phyloP scores from a whole-genome alignment of 805 yeast genomes.

The Ogataea dorogensis region DNA sequence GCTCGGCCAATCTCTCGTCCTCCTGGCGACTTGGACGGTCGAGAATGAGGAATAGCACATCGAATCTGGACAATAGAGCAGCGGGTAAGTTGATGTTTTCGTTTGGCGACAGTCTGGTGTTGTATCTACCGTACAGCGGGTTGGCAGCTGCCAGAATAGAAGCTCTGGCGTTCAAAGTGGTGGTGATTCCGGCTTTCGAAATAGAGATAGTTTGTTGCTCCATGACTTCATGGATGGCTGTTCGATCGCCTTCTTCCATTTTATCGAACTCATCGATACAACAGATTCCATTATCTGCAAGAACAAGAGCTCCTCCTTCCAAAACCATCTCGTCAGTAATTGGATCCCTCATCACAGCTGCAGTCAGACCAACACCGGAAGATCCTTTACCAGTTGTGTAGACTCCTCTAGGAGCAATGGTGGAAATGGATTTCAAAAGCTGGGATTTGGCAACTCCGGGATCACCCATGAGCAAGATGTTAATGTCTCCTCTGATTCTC shows the following conservation, averaged over 20 bases:
- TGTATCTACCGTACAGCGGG: constrained; percentile 93
- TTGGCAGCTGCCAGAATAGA: constrained; percentile 98
- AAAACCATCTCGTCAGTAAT: constrained; percentile 98
- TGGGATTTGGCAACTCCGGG: constrained; percentile 99
- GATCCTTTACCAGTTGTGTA: constrained; percentile 99
- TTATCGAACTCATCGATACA: constrained; percentile 99
- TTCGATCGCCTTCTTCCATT: constrained; percentile 95
- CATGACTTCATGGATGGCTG: constrained; percentile 99
- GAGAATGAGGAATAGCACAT: constrained; percentile 78
- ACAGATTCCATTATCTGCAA: constrained; percentile 97
- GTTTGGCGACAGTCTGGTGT: constrained; percentile 84
- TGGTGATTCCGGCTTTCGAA: constrained; percentile 96
- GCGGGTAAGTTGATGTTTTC: constrained; percentile 97
- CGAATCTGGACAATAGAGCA: constrained; percentile 92
- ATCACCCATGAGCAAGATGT: constrained; percentile 95
- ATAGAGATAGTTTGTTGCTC: constrained; percentile 98
- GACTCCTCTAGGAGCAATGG: constrained; percentile 93
- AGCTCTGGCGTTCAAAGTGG: constrained; percentile 92
- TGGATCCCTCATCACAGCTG: constrained; percentile 98
- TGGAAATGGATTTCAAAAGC: constrained; percentile 82
- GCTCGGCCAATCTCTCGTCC: constrained; percentile 86
- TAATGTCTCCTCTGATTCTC: constrained; percentile 96
- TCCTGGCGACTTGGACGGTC: constrained; percentile 78
- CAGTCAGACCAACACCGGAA: constrained; percentile 97
- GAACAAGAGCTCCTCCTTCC: constrained; percentile 96